Conservation (phyloP, 1,139 yeast species). For the Blastobotrys petasosporus region DNA sequence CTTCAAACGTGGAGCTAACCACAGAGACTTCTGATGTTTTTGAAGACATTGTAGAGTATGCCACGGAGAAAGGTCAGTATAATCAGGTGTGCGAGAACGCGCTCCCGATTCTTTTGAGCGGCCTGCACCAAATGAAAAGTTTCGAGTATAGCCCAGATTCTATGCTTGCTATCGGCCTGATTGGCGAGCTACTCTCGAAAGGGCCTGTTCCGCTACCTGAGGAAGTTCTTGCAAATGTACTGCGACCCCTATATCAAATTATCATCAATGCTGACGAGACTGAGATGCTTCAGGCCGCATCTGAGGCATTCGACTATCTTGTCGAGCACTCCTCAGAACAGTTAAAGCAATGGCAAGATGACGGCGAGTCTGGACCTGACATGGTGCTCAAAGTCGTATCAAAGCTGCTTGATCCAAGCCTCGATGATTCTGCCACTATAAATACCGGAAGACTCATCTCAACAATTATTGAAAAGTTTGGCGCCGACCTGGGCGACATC, state of each 20-base stretch:
- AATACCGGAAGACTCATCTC: conserved; percentile 42
- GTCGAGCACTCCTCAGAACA: conserved; percentile 46
- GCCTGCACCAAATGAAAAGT: conserved; percentile 13
- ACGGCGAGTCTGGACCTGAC: conserved; percentile 47
- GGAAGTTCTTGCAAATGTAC: conserved; percentile 44
- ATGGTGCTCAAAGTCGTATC: conserved; percentile 57
- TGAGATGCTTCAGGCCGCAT: conserved; percentile 70
- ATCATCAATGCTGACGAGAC: conserved; percentile 61
- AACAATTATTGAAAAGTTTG: conserved; percentile 56
- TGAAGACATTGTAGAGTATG: conserved; percentile 47
- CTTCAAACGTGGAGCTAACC: conserved; percentile 64
- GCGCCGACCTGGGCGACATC: conserved; percentile 44
- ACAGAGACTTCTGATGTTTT: conserved; percentile 58
- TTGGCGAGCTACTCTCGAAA: conserved; percentile 51
- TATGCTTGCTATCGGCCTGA: conserved; percentile 60
- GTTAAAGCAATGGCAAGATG: conserved; percentile 39
- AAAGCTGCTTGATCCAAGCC: conserved; percentile 61
- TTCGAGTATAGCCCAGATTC: conserved; percentile 44
- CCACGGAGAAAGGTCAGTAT: conserved; percentile 39
- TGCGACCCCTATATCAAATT: conserved; percentile 49
- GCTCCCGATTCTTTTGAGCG: conserved; percentile 28
- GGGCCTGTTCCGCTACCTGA: conserved; percentile 44
- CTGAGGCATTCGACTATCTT: conserved; percentile 64
- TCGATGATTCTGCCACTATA: conserved; percentile 75
- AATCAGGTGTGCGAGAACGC: conserved; percentile 44